Base-by-base conservation (phyloP, 2,329 filamentous ascomycete genomes). In the Juglanconis oblonga region DNA sequence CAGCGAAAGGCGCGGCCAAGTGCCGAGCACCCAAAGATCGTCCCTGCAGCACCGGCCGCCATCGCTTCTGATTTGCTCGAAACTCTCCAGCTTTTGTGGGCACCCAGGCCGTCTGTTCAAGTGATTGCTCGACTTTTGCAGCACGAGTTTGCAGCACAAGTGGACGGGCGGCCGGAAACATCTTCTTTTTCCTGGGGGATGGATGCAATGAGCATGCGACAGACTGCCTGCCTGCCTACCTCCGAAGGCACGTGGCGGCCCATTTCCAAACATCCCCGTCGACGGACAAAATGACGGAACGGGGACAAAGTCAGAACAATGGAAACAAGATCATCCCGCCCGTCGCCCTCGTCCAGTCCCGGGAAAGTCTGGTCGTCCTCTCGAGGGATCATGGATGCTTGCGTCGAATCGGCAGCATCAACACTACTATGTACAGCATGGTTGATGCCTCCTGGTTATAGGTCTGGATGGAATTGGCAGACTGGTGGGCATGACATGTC, bases 11-110 rank as follows among this genome's bases (percentile, higher is more conserved):
- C 24, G 53, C 54, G 58, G 53, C n/a, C 52, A 62, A 62, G 52
- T 62, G 60, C 60, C 60, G 59, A 61, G 59, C n/a, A 29, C 49
- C 35, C 49, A 52, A 33, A 58, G 60, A 59, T 62, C 56, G 57
- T 42, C 60, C 60, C 60, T 62, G 60, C 60, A 59, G 40, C 29
- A 47, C 42, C 59, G 38, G 9, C 17, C 17, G 36, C 11, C 29
- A 36, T 48, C 40, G 13, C 35, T 33, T 52, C 17, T 59, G 52
- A 59, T 62, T 62, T 49, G 56, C 48, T 56, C 33, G 24, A 8
- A 13, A 32, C 8, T 17, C 10, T 17, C 10, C 14, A 36, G 14
- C 13, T 48, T 47, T 31, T 49, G 31, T 47, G 58, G 50, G 33
- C 50, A 48, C 11, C 31, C 31, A 14, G 38, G 4, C 48, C 24